Percentiles rank a stretch among this genome's conserved stretches.
Conservation (phyloP, 2,329 filamentous ascomycete species). For the Ceratocystis albifundus region DNA sequence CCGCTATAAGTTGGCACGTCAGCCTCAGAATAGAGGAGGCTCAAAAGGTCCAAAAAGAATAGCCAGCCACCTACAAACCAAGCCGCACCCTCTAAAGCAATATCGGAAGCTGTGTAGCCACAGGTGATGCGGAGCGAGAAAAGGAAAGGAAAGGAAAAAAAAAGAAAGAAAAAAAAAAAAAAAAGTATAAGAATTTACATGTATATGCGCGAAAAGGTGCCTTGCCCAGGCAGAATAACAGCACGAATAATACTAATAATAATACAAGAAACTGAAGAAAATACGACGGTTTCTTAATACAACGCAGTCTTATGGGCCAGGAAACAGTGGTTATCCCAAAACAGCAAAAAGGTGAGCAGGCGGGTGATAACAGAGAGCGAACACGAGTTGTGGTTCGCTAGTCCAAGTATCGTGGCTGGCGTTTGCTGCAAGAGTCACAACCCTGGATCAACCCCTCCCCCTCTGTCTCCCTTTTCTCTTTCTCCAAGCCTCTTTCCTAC, state of each 20-base stretch:
- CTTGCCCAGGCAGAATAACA: background rate
- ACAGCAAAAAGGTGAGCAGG: background rate
- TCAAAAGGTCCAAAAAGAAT: background rate
- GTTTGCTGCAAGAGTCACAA: background rate
- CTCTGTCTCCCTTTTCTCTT: background rate
- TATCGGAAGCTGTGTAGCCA: background rate
- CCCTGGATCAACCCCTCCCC: background rate
- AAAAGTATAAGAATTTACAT: too few species aligned
- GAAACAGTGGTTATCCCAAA: constrained; percentile 2
- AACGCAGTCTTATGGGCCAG: background rate
- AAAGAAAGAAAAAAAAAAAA: background rate
- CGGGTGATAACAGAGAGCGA: background rate
- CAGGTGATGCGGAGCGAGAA: background rate
- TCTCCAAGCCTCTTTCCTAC: background rate
- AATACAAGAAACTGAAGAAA: background rate
- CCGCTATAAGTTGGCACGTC: background rate
- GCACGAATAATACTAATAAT: background rate
- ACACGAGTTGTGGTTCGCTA: background rate
- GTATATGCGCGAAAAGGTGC: background rate
- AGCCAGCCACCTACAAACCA: background rate
- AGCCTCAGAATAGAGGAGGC: background rate
- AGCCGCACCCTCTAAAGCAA: background rate
- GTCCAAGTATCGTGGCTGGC: constrained; percentile 1
- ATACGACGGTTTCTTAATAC: background rate
- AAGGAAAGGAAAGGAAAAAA: background rate